A percentile compares a stretch with the other conserved stretches of the same genome.
These are phyloP conservation scores for Monascus purpureus DNA, from an alignment of 495 filamentous ascomycete genomes.

Conservation along the genomic window DNA sequence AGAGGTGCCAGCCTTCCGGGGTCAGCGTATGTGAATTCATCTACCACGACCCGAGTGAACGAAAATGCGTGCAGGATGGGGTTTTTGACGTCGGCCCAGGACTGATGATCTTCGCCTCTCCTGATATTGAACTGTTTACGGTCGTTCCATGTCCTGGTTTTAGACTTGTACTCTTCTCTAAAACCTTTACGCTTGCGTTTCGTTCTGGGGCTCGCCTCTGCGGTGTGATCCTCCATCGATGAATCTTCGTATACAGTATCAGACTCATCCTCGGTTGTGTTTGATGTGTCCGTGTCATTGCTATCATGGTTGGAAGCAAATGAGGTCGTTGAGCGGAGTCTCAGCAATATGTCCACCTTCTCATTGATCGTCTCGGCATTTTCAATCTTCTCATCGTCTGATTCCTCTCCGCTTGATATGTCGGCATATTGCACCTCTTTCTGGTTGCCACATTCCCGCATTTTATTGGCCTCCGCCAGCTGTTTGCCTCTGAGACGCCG, in stretches of 20 bases:
- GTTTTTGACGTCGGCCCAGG: slow-evolving; percentile 10
- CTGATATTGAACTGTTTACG: slow-evolving; percentile 14
- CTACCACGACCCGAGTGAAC: slow-evolving; percentile 50
- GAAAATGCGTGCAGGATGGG: slow-evolving; percentile 44
- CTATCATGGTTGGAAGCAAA: not conserved
- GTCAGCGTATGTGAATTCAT: slow-evolving; percentile 51
- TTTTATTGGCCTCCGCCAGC: slow-evolving; percentile 3
- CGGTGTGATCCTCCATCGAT: not conserved
- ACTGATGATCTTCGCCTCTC: not conserved
- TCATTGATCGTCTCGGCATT: slow-evolving; percentile 1
- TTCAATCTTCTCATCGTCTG: slow-evolving; percentile 4
- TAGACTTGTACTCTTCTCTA: not conserved
- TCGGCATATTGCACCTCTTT: slow-evolving; percentile 5
- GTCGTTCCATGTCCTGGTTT: slow-evolving; percentile 10
- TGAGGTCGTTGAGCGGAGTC: not conserved
- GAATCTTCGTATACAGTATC: slow-evolving; percentile 3
- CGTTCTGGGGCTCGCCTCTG: not conserved
- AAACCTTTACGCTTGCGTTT: not conserved
- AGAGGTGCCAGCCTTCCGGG: slow-evolving; percentile 17
- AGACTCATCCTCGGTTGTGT: not conserved
- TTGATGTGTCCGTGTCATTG: not conserved
- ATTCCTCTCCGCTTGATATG: slow-evolving; percentile 7
- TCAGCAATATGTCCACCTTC: slow-evolving; percentile 3
- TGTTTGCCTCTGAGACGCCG: slow-evolving; percentile 16
- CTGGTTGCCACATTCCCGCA: not conserved